These are phyloP conservation scores for Claviceps maximensis DNA, from an alignment of 2,329 filamentous ascomycete species.

Conservation along the genomic window DNA sequence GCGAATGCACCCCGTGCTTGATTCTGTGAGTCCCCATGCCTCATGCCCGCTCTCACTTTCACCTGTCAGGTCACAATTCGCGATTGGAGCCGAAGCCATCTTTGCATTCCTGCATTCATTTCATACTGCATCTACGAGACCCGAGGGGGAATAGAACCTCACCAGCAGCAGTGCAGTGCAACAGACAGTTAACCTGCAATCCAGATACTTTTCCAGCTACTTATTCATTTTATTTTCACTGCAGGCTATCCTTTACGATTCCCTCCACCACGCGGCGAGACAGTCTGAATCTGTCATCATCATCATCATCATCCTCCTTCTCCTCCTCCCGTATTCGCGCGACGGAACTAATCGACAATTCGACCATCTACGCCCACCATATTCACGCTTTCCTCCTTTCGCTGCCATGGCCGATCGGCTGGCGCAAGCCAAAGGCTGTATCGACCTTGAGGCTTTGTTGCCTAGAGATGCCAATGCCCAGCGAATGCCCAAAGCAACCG, in stretches of 20 bases:
- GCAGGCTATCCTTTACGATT: not conserved
- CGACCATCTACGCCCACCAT: constrained; percentile 1
- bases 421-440: constrained; percentile 30
- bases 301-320: not conserved
- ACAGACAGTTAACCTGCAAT: not conserved
- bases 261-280: not conserved
- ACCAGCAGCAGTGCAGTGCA: not conserved
- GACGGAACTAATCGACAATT: not conserved
- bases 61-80: not conserved
- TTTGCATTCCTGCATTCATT: not conserved
- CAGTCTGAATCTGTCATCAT: not conserved
- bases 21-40: constrained; percentile 13
- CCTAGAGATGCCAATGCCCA: constrained; percentile 52
- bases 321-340: not conserved
- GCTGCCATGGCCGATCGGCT: constrained; percentile 34
- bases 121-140: not conserved
- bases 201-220: not conserved
- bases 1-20: constrained; percentile 17
- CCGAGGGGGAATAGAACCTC: not conserved
- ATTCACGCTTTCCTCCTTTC: constrained; percentile 2
- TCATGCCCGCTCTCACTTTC: not conserved
- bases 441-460: constrained; percentile 50
- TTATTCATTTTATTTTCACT: not conserved
- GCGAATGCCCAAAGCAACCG: constrained; percentile 32
- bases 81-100: not conserved